phyloP scores from a whole-genome alignment of 2,329 filamentous ascomycete species.

The Neoscytalidium dimidiatum region DNA sequence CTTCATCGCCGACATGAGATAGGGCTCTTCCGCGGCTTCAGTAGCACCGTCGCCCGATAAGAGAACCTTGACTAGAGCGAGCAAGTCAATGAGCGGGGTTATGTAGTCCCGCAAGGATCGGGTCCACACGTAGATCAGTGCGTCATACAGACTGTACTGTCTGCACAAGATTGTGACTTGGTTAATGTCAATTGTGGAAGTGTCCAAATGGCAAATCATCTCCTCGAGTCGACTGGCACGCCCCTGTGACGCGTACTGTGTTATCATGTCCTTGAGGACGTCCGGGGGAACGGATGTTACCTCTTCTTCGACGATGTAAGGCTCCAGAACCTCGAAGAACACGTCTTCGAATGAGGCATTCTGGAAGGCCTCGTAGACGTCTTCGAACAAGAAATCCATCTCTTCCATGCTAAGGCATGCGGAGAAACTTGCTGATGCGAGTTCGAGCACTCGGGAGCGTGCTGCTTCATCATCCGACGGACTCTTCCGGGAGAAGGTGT shows the following conservation, averaged over 20 bases:
- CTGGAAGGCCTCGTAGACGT: constrained; percentile 88
- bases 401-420: constrained; percentile 80
- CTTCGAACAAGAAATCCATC: constrained; percentile 83
- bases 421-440: constrained; percentile 80
- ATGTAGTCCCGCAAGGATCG: constrained; percentile 86
- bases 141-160: constrained; percentile 89
- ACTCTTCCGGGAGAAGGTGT: constrained; percentile 71
- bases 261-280: constrained; percentile 83
- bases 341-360: constrained; percentile 71
- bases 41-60: constrained; percentile 56
- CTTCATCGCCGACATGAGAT: constrained; percentile 76
- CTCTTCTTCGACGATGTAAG: constrained; percentile 78
- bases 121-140: constrained; percentile 96
- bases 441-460: constrained; percentile 66
- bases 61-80: constrained; percentile 63
- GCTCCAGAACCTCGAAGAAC: constrained; percentile 86
- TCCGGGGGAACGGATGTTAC: constrained; percentile 76
- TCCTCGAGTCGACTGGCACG: constrained; percentile 82
- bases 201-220: constrained; percentile 91
- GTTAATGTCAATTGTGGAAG: constrained; percentile 87
- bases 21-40: constrained; percentile 61
- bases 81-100: constrained; percentile 82
- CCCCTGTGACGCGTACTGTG: constrained; percentile 75
- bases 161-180: constrained; percentile 90
- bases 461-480: constrained; percentile 54